Percentiles rank a stretch among this genome's conserved stretches.
phyloP scores from a whole-genome alignment of 306 rosid genomes.

The Citrullus colocynthis region DNA sequence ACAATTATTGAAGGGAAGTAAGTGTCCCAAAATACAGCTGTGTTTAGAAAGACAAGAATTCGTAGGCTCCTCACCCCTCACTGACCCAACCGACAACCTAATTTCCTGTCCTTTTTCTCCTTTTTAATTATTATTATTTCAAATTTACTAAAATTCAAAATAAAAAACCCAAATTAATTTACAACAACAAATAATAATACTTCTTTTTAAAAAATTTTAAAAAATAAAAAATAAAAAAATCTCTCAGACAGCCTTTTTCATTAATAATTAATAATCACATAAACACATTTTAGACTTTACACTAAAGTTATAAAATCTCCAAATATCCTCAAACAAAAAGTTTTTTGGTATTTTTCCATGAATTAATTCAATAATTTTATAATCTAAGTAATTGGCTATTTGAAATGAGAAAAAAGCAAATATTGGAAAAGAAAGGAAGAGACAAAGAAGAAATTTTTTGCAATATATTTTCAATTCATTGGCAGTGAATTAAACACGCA shows the following conservation, averaged over 20 bases:
- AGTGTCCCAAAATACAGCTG: not conserved
- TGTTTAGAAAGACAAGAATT: not conserved
- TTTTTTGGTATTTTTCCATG: not conserved
- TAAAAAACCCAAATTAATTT: too few species aligned
- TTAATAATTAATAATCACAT: not conserved
- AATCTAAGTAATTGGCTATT: not conserved
- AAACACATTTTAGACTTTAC: too few species aligned
- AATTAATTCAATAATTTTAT: not conserved
- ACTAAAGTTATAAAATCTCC: not conserved
- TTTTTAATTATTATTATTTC: too few species aligned
- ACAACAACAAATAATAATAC: not conserved
- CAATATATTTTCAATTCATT: not conserved
- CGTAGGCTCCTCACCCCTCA: not conserved
- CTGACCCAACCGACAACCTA: not conserved
- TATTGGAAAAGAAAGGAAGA: not conserved
- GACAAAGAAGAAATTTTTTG: not conserved
- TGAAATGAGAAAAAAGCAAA: not conserved
- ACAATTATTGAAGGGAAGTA: not conserved
- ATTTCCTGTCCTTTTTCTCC: not conserved
- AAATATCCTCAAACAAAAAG: not conserved
- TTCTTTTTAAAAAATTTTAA: not conserved
- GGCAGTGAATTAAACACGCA: conserved; percentile 1
- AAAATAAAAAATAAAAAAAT: not conserved
- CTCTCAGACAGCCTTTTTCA: not conserved
- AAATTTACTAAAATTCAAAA: too few species aligned